Evolutionary conservation across 495 filamentous ascomycete genomes (phyloP).

Genomic region (Staphylotrichum tortipilum): DNA sequence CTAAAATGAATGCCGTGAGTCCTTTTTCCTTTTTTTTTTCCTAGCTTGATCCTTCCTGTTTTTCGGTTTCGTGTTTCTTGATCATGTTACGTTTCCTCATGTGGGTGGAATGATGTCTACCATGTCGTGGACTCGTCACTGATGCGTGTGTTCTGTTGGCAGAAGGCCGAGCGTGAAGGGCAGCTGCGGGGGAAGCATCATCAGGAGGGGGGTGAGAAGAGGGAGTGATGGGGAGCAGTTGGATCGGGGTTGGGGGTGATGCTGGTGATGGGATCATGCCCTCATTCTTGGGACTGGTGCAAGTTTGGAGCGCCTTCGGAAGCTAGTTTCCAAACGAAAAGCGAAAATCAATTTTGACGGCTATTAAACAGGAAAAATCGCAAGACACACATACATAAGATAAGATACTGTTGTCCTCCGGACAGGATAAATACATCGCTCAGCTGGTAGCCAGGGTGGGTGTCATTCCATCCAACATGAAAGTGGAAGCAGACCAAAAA

Average conservation of each 20-base stretch:
- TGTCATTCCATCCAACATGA: not conserved
- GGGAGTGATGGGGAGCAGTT: not conserved
- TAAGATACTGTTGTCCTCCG: too few relatives aligned
- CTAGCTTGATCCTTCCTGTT: not conserved
- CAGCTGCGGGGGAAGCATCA: not conserved
- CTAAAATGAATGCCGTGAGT: conserved; percentile 35
- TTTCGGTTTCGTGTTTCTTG: not conserved
- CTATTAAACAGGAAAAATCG: not conserved
- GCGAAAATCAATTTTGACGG: not conserved
- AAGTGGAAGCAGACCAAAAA: too few relatives aligned
- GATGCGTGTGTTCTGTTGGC: not conserved
- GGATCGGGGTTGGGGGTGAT: not conserved
- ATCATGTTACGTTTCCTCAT: too few relatives aligned
- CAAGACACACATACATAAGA: too few relatives aligned
- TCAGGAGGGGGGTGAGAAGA: not conserved
- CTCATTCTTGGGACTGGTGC: too few relatives aligned
- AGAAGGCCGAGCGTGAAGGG: conserved; percentile 4
- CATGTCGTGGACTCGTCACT: too few relatives aligned
- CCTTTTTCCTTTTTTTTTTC: not conserved
- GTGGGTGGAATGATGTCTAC: too few relatives aligned
- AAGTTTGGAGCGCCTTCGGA: not conserved
- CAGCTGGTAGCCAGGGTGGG: too few relatives aligned
- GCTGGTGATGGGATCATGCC: too few relatives aligned
- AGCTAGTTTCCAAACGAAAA: not conserved
- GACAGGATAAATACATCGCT: not conserved